Evolutionary conservation across 495 filamentous ascomycete species (phyloP).

Genomic region (Jackrogersella multiformis): DNA sequence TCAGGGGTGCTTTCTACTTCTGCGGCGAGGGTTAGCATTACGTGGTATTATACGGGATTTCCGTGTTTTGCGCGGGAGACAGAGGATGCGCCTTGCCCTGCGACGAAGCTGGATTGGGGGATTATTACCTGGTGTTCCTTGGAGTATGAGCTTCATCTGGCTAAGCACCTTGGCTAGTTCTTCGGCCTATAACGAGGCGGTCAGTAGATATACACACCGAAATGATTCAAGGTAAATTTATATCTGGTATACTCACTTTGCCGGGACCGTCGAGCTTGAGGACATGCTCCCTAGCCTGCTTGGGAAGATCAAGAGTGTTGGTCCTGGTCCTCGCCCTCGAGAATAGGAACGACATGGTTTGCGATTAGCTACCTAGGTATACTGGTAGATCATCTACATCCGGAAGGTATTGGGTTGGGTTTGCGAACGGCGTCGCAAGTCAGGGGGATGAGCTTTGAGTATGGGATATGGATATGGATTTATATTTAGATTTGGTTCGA

Average conservation of each 20-base stretch:
- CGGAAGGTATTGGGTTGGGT: neutral
- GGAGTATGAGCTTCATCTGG: slow-evolving; percentile 84
- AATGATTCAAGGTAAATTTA: neutral
- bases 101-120: neutral
- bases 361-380: slow-evolving; percentile 21
- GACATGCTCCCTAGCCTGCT: slow-evolving; percentile 64
- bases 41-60: neutral
- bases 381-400: slow-evolving; percentile 16
- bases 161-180: slow-evolving; percentile 78
- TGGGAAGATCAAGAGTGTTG: slow-evolving; percentile 60
- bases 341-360: slow-evolving; percentile 92
- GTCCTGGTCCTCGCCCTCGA: slow-evolving; percentile 71
- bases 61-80: neutral
- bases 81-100: slow-evolving; percentile 11
- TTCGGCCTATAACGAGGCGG: slow-evolving; percentile 60
- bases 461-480: slow-evolving; percentile 9
- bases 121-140: slow-evolving; percentile 81
- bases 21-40: slow-evolving; percentile 48
- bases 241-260: slow-evolving; percentile 55
- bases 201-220: slow-evolving; percentile 4
- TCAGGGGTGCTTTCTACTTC: slow-evolving; percentile 88
- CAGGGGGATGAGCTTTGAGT: neutral
- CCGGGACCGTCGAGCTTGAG: slow-evolving; percentile 62
- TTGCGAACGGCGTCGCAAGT: slow-evolving; percentile 2
- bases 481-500: slow-evolving; percentile 3